Base-by-base conservation (phyloP, 768 basidiomycete genomes). In the Neoboletus brunneissimus region DNA sequence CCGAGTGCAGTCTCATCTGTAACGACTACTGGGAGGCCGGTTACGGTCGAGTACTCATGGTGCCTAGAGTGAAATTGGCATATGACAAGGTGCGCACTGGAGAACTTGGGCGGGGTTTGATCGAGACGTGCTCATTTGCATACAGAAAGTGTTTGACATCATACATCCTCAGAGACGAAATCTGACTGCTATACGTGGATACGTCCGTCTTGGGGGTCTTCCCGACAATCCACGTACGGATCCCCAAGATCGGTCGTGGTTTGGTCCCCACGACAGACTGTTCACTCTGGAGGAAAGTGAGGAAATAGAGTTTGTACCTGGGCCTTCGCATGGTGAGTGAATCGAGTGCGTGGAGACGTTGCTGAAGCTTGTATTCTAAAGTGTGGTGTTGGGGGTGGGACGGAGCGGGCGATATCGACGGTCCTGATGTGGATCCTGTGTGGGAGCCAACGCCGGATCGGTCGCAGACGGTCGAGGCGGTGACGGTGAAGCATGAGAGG, bases 381-480 rank as follows among this genome's bases (percentile, higher is more conserved):
- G 96, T 98, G 13, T 98, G 96, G 96, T 98, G 96, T 69, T 98
- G 96, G 96, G 96, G 96, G 20, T 99, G 96, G 96, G 96, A 99
- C 66, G 96, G 96, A 15, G 96, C 96, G 4, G 96, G 96, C 20
- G 96, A 99, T 68, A 81, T 99, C 23, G 96, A 98, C 61, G 96
- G 95, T 42, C 96, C 96, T 0, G 95, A 98, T 66, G 92, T 99
- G 7, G 96, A 98, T 64, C 96, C 96, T 7, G 89, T 99, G 52
- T 99, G 96, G 96, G 96, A 98, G 71, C 68, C 72, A 34, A 88
- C 89, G 86, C 76, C 89, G 5, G 82, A 88, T 59, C 85, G 78
- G 67, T 81, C 87, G 12, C 85, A 74, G 47, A 69, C 67, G 3
- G 20, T 75, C 0, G 84, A 85, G 44, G 76, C 89, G 7, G 87